phyloP scores from a whole-genome alignment of 2,329 filamentous ascomycete species.

The Fusarium avenaceum region DNA sequence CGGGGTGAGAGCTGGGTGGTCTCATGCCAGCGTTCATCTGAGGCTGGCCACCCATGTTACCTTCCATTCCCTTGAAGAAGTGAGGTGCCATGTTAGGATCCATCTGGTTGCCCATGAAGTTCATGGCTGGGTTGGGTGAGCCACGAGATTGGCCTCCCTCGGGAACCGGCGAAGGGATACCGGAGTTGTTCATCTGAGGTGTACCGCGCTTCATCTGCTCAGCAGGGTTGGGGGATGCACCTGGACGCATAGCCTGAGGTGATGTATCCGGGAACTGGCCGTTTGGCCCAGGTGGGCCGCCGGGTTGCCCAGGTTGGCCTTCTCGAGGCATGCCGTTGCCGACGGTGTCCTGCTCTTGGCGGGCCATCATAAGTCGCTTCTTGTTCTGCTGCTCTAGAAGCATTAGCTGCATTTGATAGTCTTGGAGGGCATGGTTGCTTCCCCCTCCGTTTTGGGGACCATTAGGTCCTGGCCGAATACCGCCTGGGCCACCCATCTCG shows the following conservation, averaged over 20 bases:
- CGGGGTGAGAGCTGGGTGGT: constrained; percentile 77
- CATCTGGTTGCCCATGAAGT: constrained; percentile 73
- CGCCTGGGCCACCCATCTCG: constrained; percentile 69
- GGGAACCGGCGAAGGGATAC: constrained; percentile 78
- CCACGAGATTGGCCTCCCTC: constrained; percentile 76
- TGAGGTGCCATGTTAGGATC: constrained; percentile 72
- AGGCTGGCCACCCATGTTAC: constrained; percentile 56
- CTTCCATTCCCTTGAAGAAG: constrained; percentile 71
- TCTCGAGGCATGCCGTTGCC: constrained; percentile 62
- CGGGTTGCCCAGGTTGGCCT: constrained; percentile 67
- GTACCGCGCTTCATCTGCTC: constrained; percentile 86
- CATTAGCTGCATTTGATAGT: constrained; percentile 93
- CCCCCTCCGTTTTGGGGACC: constrained; percentile 62
- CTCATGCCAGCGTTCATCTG: constrained; percentile 75
- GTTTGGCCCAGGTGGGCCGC: constrained; percentile 68
- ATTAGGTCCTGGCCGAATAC: constrained; percentile 69
- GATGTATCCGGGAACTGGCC: constrained; percentile 78
- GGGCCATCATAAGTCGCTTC: constrained; percentile 86
- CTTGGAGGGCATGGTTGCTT: constrained; percentile 85
- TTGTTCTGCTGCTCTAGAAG: constrained; percentile 89
- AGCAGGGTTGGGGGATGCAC: constrained; percentile 80
- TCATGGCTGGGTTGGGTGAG: constrained; percentile 73
- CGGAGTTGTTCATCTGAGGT: constrained; percentile 77
- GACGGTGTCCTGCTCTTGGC: constrained; percentile 79
- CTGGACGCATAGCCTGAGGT: constrained; percentile 75